Evolutionary conservation across 768 basidiomycete genomes (phyloP), one percentile per base, ranked within the genome.

Genomic region (Termitomyces sp.): DNA sequence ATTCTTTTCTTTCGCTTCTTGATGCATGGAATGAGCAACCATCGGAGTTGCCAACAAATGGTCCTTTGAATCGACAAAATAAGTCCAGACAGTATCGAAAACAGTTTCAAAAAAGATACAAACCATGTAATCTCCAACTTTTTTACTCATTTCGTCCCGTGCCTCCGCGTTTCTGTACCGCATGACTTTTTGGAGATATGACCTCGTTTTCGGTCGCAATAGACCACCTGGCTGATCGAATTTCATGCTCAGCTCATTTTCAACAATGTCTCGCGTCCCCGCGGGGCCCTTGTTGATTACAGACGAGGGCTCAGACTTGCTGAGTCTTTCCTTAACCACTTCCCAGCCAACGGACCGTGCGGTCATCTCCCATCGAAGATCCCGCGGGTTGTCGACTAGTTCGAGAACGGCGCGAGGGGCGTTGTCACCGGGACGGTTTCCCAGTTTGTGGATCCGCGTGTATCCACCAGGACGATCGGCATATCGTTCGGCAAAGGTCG

Each of bases 351-450:
- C 80, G 1, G 92, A 84, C 54, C 92, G 84, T 24, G 96, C 90
- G 16, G 91, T 88, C 78, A 95, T 84, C 69, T 95, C 93, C 68
- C 86, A 90, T 59, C 87, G 85, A 44, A 98, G 74, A 74, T 99
- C 97, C 57, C 82, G 78, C 16, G 93, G 92, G 66, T 90, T 90
- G 76, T 98, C 97, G 32, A 98, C 95, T n/a, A 99, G 78, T 70
- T 96, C 92, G 45, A 99, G 72, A 61, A 99, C 84, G 3, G 95
- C 94, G 65, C 87, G 80, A 2, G 94, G 93, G 26, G 97, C 97
- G 65, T 95, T 92, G 76, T 99, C 97, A 14, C 95, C 94, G 56
- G 75, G 78, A 5, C 96, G 84, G 69, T 88, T 83, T n/a, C 95
- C 96, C 62, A 86, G 91, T 69, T 88, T 92, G 70, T 93, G 87